Conservation (phyloP, 768 basidiomycete genomes). For the Boletus rubropictus region DNA sequence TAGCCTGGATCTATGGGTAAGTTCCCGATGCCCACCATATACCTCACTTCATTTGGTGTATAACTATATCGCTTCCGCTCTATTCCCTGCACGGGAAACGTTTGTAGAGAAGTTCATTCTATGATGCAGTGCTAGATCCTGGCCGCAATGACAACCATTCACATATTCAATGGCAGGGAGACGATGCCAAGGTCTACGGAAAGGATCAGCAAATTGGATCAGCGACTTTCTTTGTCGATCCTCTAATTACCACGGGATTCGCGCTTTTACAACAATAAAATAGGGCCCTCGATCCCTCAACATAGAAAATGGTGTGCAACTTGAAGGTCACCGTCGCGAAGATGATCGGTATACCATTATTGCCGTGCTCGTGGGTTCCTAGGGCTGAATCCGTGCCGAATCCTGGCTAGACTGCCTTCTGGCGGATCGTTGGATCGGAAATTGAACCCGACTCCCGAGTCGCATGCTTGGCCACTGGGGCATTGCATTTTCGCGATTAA, state of each 20-base stretch:
- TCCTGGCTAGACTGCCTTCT: slow-evolving; percentile 10
- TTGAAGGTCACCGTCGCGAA: slow-evolving; percentile 11
- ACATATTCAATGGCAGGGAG: background rate
- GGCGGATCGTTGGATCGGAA: slow-evolving; percentile 13
- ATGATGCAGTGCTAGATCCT: slow-evolving; percentile 6
- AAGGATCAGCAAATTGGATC: slow-evolving; percentile 5
- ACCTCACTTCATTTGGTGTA: slow-evolving; percentile 1
- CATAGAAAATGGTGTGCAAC: background rate
- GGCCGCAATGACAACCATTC: background rate
- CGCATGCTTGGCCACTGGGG: background rate
- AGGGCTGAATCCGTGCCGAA: background rate
- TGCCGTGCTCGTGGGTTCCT: background rate
- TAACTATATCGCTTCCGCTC: slow-evolving; percentile 23
- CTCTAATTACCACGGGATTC: background rate
- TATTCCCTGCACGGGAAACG: slow-evolving; percentile 24
- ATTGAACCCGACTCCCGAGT: slow-evolving; percentile 1
- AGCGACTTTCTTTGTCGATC: slow-evolving; percentile 9
- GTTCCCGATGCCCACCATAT: slow-evolving; percentile 17
- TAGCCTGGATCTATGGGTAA: slow-evolving; percentile 72
- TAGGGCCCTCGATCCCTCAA: background rate
- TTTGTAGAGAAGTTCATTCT: slow-evolving; percentile 25
- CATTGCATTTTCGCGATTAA: background rate
- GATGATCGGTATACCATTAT: slow-evolving; percentile 5
- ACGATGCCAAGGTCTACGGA: background rate
- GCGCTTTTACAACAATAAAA: background rate